Evolutionary conservation across 495 filamentous ascomycete genomes (phyloP).

Genomic region (Pyronema omphalodes): DNA sequence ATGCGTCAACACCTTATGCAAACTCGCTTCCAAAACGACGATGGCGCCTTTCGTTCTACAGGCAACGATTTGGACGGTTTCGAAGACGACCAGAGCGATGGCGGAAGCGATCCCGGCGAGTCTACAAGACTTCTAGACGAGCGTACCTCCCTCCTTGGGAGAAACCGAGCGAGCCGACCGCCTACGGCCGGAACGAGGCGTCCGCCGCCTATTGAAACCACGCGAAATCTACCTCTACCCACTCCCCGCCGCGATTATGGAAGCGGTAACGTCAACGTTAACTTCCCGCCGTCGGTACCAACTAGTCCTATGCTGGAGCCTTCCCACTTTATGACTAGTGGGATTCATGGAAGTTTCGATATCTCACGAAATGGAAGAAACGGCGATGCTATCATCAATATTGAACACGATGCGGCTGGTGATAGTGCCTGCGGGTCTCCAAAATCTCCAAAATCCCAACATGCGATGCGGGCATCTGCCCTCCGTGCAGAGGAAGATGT

Average conservation of each 20-base stretch:
- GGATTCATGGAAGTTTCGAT: constrained; percentile 36
- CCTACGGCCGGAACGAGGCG: constrained; percentile 2
- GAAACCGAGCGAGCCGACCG: constrained; percentile 6
- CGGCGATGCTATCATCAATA: constrained; percentile 26
- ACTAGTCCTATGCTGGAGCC: constrained; percentile 44
- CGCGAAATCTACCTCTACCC: constrained; percentile 6
- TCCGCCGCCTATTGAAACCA: not conserved
- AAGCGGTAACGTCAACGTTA: constrained; percentile 64
- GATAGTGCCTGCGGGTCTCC: constrained; percentile 11
- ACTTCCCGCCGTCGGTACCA: constrained; percentile 91
- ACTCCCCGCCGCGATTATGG: constrained; percentile 16
- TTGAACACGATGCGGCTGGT: constrained; percentile 7
- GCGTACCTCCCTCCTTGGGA: constrained; percentile 10
- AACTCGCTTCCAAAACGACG: constrained; percentile 3
- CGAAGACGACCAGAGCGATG: constrained; percentile 5
- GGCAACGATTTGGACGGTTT: not conserved
- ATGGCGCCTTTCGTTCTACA: constrained; percentile 4
- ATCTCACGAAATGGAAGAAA: constrained; percentile 27
- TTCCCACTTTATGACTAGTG: constrained; percentile 11
- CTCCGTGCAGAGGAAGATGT: constrained; percentile 54
- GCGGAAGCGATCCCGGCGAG: constrained; percentile 29
- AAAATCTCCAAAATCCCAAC: constrained; percentile 16
- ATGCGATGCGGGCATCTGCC: constrained; percentile 19
- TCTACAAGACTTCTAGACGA: constrained; percentile 27
- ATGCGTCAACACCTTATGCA: too few species aligned